Evolutionary conservation across 768 basidiomycete genomes (phyloP), one percentile per base, ranked within the genome.

Genomic region (Myochromella boudieri): DNA sequence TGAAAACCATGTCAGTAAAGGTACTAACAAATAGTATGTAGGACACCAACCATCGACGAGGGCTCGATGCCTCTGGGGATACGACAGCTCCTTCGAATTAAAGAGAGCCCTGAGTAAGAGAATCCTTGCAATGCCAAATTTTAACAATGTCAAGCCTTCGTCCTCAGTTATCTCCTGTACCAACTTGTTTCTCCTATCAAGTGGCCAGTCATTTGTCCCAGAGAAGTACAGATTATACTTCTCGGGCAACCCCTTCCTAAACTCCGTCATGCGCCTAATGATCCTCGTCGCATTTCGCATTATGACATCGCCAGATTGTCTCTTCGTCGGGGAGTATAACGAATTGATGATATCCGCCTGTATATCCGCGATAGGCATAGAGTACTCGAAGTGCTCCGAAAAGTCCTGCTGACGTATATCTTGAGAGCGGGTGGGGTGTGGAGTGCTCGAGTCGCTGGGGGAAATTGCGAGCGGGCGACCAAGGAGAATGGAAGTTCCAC

Each of bases 291-390:
- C 87, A 56, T 87, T 84, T 34, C 81, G 80, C 75, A 91, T 82
- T 50, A 90, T 79, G 7, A 78, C 70, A 53, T 89, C 86, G 1
- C 76, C 77, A 18, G 74, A 76, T 64, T 86, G 84, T 37, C 75
- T 76, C n/a, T 82, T 77, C 15, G 81, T 81, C 1, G 91, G 90
- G 6, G 81, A 75, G 59, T 92, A 93, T 6, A 93, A 74, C 8
- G 87, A 88, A 60, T 88, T 89, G 70, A 92, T 87, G 49, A 93
- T 89, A 52, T 92, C 91, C 3, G 90, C 91, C 54, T 93, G 91
- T 47, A 93, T 89, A 53, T 89, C 87, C 18, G 84, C 84, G 37
- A 92, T 73, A 6, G 86, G 82, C 43, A 83, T 79, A 15, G 86
- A 89, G 20, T 84, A 70, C 43, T 85, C 75, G 61, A 91, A 92